Conservation (phyloP, 179 eudicot genomes). For the Beta macrorhiza region DNA sequence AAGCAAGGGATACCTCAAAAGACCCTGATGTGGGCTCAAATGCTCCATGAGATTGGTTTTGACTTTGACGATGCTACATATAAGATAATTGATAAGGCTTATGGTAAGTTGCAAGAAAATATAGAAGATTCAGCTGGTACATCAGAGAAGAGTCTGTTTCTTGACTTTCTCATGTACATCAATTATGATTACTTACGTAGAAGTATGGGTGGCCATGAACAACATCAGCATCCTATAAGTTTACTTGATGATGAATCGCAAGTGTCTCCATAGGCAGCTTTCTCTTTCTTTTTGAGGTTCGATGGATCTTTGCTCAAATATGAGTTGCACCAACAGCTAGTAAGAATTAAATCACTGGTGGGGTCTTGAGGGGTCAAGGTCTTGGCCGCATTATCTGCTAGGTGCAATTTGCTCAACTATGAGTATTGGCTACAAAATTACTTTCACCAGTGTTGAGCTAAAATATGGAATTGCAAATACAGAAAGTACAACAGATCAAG, state of each 20-base stretch:
- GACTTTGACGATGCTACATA: slow-evolving; percentile 66
- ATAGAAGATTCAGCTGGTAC: slow-evolving; percentile 35
- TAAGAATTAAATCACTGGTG: not conserved
- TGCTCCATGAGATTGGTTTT: slow-evolving; percentile 54
- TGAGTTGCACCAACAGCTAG: slow-evolving; percentile 12
- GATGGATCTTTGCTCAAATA: slow-evolving; percentile 4
- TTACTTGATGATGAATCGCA: slow-evolving; percentile 18
- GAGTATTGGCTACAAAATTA: not conserved
- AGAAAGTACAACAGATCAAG: not conserved
- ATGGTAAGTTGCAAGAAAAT: slow-evolving; percentile 40
- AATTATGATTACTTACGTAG: slow-evolving; percentile 64
- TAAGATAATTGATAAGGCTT: slow-evolving; percentile 68
- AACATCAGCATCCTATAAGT: slow-evolving; percentile 24
- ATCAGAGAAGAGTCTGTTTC: slow-evolving; percentile 63
- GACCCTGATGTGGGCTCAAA: slow-evolving; percentile 77
- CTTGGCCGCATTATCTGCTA: not conserved
- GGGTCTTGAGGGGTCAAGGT: not conserved
- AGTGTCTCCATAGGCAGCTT: slow-evolving; percentile 16
- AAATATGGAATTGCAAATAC: not conserved
- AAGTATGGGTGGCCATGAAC: slow-evolving; percentile 29
- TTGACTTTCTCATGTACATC: slow-evolving; percentile 82
- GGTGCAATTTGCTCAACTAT: not conserved
- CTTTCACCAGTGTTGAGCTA: not conserved
- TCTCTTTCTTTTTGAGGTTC: not conserved
- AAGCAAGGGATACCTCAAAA: slow-evolving; percentile 80